Evolutionary conservation across 371 early-diverging fungal genomes (phyloP).

Genomic region (Syncephalastrum sp.): DNA sequence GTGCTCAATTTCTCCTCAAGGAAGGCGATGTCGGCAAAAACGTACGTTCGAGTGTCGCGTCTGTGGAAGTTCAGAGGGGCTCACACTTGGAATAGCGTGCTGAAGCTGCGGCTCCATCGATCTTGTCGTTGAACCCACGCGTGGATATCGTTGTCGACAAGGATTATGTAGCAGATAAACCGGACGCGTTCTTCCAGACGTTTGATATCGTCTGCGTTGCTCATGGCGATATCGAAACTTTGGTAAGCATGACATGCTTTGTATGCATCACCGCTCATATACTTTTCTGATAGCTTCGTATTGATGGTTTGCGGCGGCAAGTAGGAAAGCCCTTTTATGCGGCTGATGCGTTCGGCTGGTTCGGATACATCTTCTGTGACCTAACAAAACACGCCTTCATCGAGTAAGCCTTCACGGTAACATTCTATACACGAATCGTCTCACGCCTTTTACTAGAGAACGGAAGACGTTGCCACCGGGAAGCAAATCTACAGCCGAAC

Average conservation of each 20-base stretch:
- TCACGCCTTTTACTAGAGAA: constrained; percentile 15
- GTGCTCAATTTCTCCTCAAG: constrained; percentile 74
- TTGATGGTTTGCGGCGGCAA: constrained; percentile 57
- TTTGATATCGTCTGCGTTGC: constrained; percentile 72
- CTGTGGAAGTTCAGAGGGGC: constrained; percentile 1
- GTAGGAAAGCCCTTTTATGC: constrained; percentile 63
- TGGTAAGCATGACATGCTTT: constrained; percentile 25
- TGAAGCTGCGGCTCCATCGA: constrained; percentile 55
- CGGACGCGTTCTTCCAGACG: constrained; percentile 51
- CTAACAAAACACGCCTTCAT: constrained; percentile 67
- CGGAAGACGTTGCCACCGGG: constrained; percentile 8
- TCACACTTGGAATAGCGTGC: constrained; percentile 53
- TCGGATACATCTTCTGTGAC: constrained; percentile 86
- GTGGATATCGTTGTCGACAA: constrained; percentile 62
- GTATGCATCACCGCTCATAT: no score
- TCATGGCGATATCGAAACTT: constrained; percentile 29
- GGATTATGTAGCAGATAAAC: constrained; percentile 40
- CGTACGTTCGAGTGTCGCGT: constrained; percentile 37
- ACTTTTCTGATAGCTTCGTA: constrained; percentile 43
- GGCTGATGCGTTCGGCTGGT: constrained; percentile 71
- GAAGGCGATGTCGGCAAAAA: constrained; percentile 66
- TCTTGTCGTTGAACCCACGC: constrained; percentile 72
- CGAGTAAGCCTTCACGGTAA: constrained; percentile 42
- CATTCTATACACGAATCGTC: no score
- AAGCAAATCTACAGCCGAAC: constrained; percentile 30